Evolutionary conservation across 345 rosid genomes (phyloP).

Genomic region (Melaleuca alternifolia): DNA sequence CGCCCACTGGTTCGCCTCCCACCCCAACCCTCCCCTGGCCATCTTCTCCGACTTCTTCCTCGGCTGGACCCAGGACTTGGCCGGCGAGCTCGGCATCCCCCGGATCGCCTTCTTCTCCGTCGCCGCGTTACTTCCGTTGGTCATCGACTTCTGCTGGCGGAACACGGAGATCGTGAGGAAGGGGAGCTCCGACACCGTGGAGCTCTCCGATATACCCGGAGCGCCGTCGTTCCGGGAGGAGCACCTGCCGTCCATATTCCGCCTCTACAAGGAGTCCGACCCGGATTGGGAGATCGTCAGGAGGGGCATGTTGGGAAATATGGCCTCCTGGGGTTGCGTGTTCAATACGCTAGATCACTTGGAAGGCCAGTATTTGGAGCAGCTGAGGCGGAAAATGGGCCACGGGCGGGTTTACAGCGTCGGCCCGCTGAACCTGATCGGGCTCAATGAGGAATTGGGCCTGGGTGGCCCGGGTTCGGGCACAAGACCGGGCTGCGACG

Average conservation of each 20-base stretch:
- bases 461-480: not conserved
- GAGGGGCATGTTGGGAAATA: conserved; percentile 22
- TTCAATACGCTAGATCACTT: conserved; percentile 35
- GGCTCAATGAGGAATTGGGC: conserved; percentile 3
- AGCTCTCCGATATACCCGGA: conserved; percentile 32
- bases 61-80: conserved; percentile 51
- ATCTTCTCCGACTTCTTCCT: conserved; percentile 72
- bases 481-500: not conserved
- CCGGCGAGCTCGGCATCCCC: conserved; percentile 21
- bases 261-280: conserved; percentile 7
- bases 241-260: conserved; percentile 43
- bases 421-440: conserved; percentile 43
- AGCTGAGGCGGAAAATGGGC: conserved; percentile 25
- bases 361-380: conserved; percentile 29
- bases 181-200: conserved; percentile 6
- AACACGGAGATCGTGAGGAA: conserved; percentile 2
- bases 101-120: conserved; percentile 39
- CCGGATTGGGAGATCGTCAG: conserved; percentile 21
- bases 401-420: conserved; percentile 39
- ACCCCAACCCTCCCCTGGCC: conserved; percentile 48
- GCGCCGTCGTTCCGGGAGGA: conserved; percentile 32
- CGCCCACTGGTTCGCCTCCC: conserved; percentile 46
- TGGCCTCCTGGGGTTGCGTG: conserved; percentile 32
- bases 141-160: conserved; percentile 19
- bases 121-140: conserved; percentile 20